These are phyloP conservation scores for Arabidopsis suecica DNA, from an alignment of 345 rosid species.

Conservation along the genomic window DNA sequence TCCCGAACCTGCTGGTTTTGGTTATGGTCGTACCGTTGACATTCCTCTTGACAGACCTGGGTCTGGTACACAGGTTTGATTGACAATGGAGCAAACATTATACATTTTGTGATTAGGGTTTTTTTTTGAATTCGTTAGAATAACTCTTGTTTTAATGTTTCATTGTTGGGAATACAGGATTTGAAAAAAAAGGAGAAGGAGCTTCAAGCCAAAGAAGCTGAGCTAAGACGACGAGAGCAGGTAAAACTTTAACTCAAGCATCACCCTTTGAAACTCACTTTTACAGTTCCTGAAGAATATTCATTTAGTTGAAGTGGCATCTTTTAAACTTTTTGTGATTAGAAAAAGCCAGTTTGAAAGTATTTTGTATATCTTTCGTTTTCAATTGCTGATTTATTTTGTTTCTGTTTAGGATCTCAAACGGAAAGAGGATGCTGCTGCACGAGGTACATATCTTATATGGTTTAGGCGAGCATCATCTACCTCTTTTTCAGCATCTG, in stretches of 20 bases:
- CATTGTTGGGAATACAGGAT: constrained; percentile 54
- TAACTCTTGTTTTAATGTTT: background rate
- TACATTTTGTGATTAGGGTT: constrained; percentile 12
- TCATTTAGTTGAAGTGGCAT: background rate
- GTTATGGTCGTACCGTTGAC: constrained; percentile 76
- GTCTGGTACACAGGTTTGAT: constrained; percentile 48
- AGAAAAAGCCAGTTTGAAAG: background rate
- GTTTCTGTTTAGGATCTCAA: constrained; percentile 68
- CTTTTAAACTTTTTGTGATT: background rate
- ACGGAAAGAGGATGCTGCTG: constrained; percentile 92
- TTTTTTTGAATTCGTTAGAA: background rate
- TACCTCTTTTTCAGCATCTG: constrained; percentile 9
- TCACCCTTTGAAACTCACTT: background rate
- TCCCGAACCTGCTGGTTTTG: constrained; percentile 84
- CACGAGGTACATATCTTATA: constrained; percentile 64
- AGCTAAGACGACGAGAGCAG: constrained; percentile 81
- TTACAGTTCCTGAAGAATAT: constrained; percentile 2
- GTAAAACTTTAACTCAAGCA: constrained; percentile 41
- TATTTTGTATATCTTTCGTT: background rate
- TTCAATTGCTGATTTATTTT: background rate
- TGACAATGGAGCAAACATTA: background rate
- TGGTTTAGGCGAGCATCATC: background rate
- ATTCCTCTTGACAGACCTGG: constrained; percentile 83
- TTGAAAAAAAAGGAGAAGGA: constrained; percentile 89
- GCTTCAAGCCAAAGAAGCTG: constrained; percentile 96